Conservation (phyloP, 345 rosid species). For the Pugionium cornutum region DNA sequence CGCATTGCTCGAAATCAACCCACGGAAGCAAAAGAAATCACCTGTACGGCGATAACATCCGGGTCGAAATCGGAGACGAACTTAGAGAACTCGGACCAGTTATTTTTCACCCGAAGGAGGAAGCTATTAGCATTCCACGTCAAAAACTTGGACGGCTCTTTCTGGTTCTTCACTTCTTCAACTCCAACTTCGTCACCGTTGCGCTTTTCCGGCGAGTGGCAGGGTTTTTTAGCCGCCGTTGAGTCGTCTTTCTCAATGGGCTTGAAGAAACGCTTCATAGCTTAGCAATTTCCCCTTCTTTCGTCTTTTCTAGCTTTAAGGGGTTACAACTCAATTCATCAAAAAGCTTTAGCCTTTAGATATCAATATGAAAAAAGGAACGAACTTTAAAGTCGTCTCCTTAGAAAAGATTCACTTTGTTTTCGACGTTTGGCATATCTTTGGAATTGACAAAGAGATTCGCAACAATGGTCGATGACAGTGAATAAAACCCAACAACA, state of each 20-base stretch:
- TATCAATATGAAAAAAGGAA: no score
- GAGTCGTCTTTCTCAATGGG: constrained; percentile 79
- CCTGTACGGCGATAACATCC: constrained; percentile 89
- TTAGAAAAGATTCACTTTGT: no score
- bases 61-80: constrained; percentile 70
- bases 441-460: no score
- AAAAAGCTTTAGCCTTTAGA: no score
- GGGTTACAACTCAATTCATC: no score
- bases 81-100: constrained; percentile 79
- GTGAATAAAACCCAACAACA: no score
- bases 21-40: constrained; percentile 4
- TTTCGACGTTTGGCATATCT: no score
- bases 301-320: no score
- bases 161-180: constrained; percentile 37
- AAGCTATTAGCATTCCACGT: constrained; percentile 98
- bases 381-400: no score
- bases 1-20: constrained; percentile 19
- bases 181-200: constrained; percentile 26
- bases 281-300: constrained; percentile 9
- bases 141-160: constrained; percentile 73
- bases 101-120: constrained; percentile 85
- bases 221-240: constrained; percentile 64
- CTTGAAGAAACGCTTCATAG: constrained; percentile 93
- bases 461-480: no score
- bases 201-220: constrained; percentile 44